Evolutionary conservation across 306 rosid species (phyloP).

Genomic region (Trifolium subterraneum): DNA sequence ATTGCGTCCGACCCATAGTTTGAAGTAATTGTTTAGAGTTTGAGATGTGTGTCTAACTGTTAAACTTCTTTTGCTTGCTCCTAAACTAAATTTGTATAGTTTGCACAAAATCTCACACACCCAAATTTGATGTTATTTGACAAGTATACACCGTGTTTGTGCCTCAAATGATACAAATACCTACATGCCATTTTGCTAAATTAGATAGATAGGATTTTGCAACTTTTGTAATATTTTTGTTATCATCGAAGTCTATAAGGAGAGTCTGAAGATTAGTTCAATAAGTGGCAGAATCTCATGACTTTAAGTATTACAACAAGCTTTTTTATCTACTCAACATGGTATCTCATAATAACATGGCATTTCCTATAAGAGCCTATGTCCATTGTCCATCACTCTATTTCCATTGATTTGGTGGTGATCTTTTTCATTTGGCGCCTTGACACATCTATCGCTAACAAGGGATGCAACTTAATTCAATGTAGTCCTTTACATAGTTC

Average conservation of each 20-base stretch:
- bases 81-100: slow-evolving; percentile 21
- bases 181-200: not conserved
- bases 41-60: not conserved
- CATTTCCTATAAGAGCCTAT: no score
- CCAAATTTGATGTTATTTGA: slow-evolving; percentile 14
- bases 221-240: not conserved
- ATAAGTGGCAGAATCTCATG: no score
- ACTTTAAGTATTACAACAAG: no score
- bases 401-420: no score
- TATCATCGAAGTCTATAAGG: no score
- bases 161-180: slow-evolving; percentile 15
- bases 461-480: no score
- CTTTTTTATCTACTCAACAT: no score
- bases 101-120: slow-evolving; percentile 1
- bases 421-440: no score
- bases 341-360: no score
- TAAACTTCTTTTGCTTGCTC: not conserved
- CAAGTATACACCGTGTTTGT: not conserved
- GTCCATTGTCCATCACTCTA: no score
- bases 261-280: not conserved
- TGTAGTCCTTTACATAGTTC: no score
- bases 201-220: not conserved
- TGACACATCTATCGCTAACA: no score
- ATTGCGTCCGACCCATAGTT: slow-evolving; percentile 1
- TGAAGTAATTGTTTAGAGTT: slow-evolving; percentile 2